A percentile compares a stretch with the other conserved stretches of the same genome.
Evolutionary conservation across 345 rosid genomes (phyloP).

Genomic region (Excoecaria agallocha): DNA sequence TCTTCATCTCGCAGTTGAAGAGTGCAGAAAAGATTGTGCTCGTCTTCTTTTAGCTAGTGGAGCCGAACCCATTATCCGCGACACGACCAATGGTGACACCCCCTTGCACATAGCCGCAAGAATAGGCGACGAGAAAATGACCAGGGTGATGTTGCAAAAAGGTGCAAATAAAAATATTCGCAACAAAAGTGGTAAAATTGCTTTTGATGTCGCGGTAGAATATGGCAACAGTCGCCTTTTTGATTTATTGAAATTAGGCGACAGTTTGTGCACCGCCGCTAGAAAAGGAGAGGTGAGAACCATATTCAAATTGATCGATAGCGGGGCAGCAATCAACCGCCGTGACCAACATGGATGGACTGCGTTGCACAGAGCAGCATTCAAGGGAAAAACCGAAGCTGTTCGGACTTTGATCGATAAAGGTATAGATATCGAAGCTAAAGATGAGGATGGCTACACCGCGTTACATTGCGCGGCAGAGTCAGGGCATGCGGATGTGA

Average conservation of each 20-base stretch:
- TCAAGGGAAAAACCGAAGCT: conserved; percentile 47
- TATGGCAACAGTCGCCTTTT: conserved; percentile 45
- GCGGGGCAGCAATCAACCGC: conserved; percentile 51
- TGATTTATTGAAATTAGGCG: conserved; percentile 52
- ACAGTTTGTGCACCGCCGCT: conserved; percentile 45
- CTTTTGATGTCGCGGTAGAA: conserved; percentile 53
- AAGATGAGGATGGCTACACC: conserved; percentile 65
- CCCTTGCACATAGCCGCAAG: conserved; percentile 52
- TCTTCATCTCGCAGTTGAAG: conserved; percentile 49
- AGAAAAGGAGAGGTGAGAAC: conserved; percentile 49
- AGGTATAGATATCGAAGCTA: conserved; percentile 50
- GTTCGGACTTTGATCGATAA: conserved; percentile 42
- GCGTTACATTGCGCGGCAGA: conserved; percentile 64
- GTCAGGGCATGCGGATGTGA: conserved; percentile 50
- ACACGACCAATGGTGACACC: conserved; percentile 42
- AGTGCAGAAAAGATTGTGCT: conserved; percentile 42
- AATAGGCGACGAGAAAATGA: conserved; percentile 50
- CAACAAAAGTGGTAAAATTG: conserved; percentile 43
- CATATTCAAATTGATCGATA: conserved; percentile 38
- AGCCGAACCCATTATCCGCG: conserved; percentile 31
- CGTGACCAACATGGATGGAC: conserved; percentile 68
- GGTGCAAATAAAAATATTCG: conserved; percentile 51
- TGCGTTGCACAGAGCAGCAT: conserved; percentile 57
- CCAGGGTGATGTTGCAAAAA: conserved; percentile 44
- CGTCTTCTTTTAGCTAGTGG: conserved; percentile 47